Conservation (phyloP, 1,284 basidiomycete genomes). For the Malassezia arunalokei region DNA sequence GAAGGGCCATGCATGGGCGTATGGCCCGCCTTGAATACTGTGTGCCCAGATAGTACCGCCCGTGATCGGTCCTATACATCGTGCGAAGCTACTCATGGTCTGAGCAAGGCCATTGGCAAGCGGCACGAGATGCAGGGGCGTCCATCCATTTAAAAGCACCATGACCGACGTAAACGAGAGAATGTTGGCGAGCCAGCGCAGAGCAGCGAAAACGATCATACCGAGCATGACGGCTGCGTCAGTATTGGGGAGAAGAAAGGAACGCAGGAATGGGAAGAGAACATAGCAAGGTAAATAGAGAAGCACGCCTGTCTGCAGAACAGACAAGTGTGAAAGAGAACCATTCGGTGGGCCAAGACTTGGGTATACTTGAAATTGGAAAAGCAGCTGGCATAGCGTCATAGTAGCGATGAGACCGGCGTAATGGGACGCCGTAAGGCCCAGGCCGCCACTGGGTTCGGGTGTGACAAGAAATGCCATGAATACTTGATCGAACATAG, state of each 20-base stretch:
- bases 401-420: slow-evolving; percentile 44
- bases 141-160: slow-evolving; percentile 47
- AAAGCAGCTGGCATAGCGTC: slow-evolving; percentile 36
- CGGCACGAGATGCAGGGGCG: slow-evolving; percentile 47
- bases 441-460: slow-evolving; percentile 36
- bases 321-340: slow-evolving; percentile 37
- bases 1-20: slow-evolving; percentile 28
- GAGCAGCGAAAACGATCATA: slow-evolving; percentile 46
- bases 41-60: slow-evolving; percentile 43
- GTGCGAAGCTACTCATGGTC: slow-evolving; percentile 44
- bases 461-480: slow-evolving; percentile 46
- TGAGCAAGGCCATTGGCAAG: slow-evolving; percentile 49
- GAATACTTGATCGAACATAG: slow-evolving; percentile 46
- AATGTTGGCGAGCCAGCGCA: slow-evolving; percentile 47
- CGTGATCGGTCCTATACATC: slow-evolving; percentile 46
- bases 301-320: slow-evolving; percentile 36
- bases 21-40: slow-evolving; percentile 28
- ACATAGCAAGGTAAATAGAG: slow-evolving; percentile 27
- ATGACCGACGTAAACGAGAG: slow-evolving; percentile 45
- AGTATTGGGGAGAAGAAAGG: slow-evolving; percentile 43
- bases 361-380: slow-evolving; percentile 55
- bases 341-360: slow-evolving; percentile 49
- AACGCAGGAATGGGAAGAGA: slow-evolving; percentile 49
- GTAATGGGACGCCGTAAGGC: slow-evolving; percentile 44
- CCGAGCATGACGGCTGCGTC: slow-evolving; percentile 48